Percentiles rank a stretch among this genome's conserved stretches.
Evolutionary conservation across 345 rosid species (phyloP).

Genomic region (Eucalyptus melliodora): DNA sequence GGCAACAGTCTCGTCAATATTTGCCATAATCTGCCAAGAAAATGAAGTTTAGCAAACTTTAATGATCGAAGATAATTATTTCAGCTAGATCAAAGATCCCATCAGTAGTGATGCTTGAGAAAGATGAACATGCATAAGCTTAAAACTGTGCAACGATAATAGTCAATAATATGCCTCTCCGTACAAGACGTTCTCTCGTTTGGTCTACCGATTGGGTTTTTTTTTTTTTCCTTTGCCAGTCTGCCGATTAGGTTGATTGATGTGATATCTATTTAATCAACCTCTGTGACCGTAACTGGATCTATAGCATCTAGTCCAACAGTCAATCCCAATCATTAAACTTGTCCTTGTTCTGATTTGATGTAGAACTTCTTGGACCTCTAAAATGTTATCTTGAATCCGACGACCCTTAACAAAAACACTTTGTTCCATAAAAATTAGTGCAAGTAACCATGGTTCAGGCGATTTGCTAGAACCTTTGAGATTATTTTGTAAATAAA

Average conservation of each 20-base stretch:
- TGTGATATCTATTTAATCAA: not conserved
- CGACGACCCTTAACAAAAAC: too few relatives aligned
- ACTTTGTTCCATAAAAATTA: too few relatives aligned
- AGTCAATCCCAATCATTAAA: not conserved
- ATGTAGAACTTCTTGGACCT: too few relatives aligned
- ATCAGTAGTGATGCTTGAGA: not conserved
- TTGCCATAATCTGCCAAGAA: slow-evolving; percentile 47
- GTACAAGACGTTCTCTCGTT: not conserved
- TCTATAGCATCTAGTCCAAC: not conserved
- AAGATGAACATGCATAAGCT: not conserved
- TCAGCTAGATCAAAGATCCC: not conserved
- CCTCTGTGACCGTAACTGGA: not conserved
- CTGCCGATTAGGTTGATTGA: not conserved
- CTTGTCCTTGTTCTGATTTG: too few relatives aligned
- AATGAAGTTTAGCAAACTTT: not conserved
- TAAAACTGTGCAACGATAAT: not conserved
- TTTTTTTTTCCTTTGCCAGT: too few relatives aligned
- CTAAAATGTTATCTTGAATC: too few relatives aligned
- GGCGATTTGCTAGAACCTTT: too few relatives aligned
- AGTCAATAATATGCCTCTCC: not conserved
- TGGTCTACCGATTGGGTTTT: not conserved
- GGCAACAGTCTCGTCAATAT: slow-evolving; percentile 42
- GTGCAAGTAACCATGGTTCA: too few relatives aligned
- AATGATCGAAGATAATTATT: not conserved
- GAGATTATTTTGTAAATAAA: too few relatives aligned